Base-by-base conservation (phyloP, 1,284 basidiomycete genomes). In the Salmacisia buchloeana region DNA sequence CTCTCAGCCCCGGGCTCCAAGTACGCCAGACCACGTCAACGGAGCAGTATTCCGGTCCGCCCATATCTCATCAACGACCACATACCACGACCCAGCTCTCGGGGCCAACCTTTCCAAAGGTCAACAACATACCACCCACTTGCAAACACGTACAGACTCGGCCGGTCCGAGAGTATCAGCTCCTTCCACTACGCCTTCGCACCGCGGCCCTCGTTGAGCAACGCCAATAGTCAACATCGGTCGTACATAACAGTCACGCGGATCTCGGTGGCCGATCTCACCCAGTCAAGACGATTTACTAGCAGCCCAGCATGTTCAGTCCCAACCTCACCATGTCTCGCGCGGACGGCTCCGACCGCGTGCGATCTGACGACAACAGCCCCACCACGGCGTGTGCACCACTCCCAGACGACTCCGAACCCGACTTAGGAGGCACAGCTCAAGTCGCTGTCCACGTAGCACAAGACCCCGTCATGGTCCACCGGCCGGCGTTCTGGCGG, bases 401-500 rank as follows among this genome's bases (percentile, higher is more conserved):
- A n/a, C 41, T 43, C 23, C 41, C 41, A 6, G 41, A 9, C 18
- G 41, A 43, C 18, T 15, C 23, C 41, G 41, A 43, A 7, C 41
- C 41, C 18, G 41, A 43, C 41, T 43, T 43, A 43, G 41, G 12
- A 2, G n/a, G n/a, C 12, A 12, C 36, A 10, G 10, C n/a, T 38
- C 12, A n/a, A 12, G n/a, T 38, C 36, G 12, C 10, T 38, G 12
- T 38, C 36, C 36, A 38, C 36, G 12, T 38, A n/a, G 12, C 36
- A 38, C 36, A 38, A 38, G 12, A 38, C 36, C 36, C 10, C 10
- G 12, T 12, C 36, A 38, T 12, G n/a, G 1, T 54, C 27, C 25
- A 33, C 31, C 49, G 49, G n/a, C 49, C 49, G 4, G 49, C 49
- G 9, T 54, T 54, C 49, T 54, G 49, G 49, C 49, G 49, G 34